These are phyloP conservation scores for Solanum medicagineum DNA, from an alignment of 257 asterid genomes.

Conservation along the genomic window DNA sequence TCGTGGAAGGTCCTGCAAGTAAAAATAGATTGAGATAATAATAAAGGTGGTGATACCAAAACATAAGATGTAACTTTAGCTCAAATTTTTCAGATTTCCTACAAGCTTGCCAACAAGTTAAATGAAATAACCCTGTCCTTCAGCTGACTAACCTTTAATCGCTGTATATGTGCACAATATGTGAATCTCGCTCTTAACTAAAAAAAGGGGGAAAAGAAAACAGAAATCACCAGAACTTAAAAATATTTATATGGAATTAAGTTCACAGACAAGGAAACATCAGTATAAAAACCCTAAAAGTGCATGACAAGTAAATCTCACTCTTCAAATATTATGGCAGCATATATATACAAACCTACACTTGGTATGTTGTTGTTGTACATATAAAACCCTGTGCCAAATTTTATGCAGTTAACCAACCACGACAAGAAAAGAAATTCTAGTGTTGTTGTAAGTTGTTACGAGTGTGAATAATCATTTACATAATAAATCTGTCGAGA, in stretches of 20 bases:
- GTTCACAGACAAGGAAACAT: not conserved
- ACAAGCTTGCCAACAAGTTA: not conserved
- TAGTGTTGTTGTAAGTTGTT: not conserved
- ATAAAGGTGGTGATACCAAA: not conserved
- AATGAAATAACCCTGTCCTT: not conserved
- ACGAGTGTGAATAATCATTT: not conserved
- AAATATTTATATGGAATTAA: not conserved
- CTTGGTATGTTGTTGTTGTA: not conserved
- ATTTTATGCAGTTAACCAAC: not conserved
- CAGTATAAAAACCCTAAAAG: not conserved
- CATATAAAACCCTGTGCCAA: not conserved
- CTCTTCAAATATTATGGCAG: not conserved
- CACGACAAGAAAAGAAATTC: not conserved
- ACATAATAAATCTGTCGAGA: not conserved
- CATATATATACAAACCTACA: not conserved
- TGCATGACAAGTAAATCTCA: not conserved
- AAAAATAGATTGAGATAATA: not conserved
- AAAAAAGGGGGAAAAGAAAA: not conserved
- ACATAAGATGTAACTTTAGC: not conserved
- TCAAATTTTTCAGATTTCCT: not conserved
- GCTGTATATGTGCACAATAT: not conserved
- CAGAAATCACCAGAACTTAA: not conserved
- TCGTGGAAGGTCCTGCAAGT: slow-evolving; percentile 84
- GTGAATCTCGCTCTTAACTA: not conserved
- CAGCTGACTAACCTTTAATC: not conserved